phyloP scores from a whole-genome alignment of 257 asterid genomes.

The Solanum corneliomulleri region DNA sequence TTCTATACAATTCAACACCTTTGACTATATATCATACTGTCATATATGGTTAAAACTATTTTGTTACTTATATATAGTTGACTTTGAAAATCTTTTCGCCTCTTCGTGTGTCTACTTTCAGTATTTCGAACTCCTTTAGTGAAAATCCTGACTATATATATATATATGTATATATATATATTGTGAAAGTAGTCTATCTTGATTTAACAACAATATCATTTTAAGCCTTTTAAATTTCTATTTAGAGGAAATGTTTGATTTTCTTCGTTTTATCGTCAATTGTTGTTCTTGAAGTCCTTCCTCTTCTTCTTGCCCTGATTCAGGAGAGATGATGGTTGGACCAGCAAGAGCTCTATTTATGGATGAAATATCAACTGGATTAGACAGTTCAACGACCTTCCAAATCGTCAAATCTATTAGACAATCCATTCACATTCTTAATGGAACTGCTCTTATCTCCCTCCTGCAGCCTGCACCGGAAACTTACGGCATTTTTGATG shows the following conservation, averaged over 20 bases:
- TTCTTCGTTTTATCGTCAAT: background rate
- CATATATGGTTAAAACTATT: background rate
- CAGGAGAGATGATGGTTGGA: conserved; percentile 93
- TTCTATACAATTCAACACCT: background rate
- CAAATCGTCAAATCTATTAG: conserved; percentile 67
- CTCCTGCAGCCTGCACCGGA: conserved; percentile 95
- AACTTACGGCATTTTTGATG: conserved; percentile 69
- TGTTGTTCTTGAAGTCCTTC: background rate
- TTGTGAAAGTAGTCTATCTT: background rate
- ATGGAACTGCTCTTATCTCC: conserved; percentile 78
- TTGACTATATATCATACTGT: background rate
- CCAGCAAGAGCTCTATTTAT: conserved; percentile 78
- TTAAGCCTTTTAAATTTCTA: background rate
- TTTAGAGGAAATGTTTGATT: background rate
- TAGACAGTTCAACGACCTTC: conserved; percentile 88
- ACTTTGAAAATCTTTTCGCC: background rate
- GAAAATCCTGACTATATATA: background rate
- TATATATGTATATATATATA: background rate
- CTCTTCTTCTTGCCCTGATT: background rate
- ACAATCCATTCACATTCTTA: conserved; percentile 64
- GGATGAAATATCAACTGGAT: conserved; percentile 96
- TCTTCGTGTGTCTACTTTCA: background rate
- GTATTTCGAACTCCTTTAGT: background rate
- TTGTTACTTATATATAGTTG: background rate
- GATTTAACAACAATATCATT: background rate